Percentiles rank a stretch among this genome's conserved stretches.
Evolutionary conservation across 1,284 basidiomycete species (phyloP).

Genomic region (Trichosporon faecale): DNA sequence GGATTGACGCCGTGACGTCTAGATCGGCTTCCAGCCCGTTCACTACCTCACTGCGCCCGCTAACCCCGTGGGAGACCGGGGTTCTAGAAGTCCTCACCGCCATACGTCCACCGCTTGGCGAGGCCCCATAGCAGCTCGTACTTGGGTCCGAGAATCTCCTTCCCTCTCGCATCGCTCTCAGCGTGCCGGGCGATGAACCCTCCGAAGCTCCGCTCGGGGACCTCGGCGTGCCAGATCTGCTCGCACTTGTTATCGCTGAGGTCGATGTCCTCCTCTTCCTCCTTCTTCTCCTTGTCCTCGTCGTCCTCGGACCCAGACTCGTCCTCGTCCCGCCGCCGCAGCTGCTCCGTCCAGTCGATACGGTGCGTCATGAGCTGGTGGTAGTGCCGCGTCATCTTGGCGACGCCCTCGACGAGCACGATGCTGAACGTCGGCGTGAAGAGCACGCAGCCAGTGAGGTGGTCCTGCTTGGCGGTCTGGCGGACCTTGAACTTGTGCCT

Average conservation of each 20-base stretch:
- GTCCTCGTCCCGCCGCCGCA: conserved; percentile 66
- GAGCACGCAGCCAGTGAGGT: conserved; percentile 81
- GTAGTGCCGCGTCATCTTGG: conserved; percentile 82
- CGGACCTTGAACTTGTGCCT: conserved; percentile 94
- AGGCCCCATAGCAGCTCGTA: conserved; percentile 81
- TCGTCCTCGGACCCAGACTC: conserved; percentile 49
- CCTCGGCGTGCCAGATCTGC: conserved; percentile 86
- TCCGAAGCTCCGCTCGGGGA: conserved; percentile 77
- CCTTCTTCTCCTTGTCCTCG: conserved; percentile 34
- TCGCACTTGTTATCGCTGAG: conserved; percentile 84
- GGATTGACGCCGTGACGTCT: too few relatives aligned
- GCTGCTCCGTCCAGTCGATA: conserved; percentile 91
- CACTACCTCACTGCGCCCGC: not conserved
- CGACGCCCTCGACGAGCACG: conserved; percentile 88
- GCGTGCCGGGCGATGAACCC: conserved; percentile 79
- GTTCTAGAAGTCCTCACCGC: conserved; percentile 46
- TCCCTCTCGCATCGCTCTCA: conserved; percentile 78
- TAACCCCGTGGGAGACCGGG: not conserved
- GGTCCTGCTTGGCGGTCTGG: conserved; percentile 89
- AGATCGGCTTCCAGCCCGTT: not conserved
- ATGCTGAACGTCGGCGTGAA: conserved; percentile 85
- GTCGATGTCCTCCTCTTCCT: conserved; percentile 48
- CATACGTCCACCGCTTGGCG: conserved; percentile 64
- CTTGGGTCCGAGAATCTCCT: conserved; percentile 61
- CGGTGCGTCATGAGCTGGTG: conserved; percentile 81